Percentiles rank a stretch among this genome's conserved stretches.
These are phyloP conservation scores for Trametopsis cervina DNA, from an alignment of 768 basidiomycete species.

Conservation along the genomic window DNA sequence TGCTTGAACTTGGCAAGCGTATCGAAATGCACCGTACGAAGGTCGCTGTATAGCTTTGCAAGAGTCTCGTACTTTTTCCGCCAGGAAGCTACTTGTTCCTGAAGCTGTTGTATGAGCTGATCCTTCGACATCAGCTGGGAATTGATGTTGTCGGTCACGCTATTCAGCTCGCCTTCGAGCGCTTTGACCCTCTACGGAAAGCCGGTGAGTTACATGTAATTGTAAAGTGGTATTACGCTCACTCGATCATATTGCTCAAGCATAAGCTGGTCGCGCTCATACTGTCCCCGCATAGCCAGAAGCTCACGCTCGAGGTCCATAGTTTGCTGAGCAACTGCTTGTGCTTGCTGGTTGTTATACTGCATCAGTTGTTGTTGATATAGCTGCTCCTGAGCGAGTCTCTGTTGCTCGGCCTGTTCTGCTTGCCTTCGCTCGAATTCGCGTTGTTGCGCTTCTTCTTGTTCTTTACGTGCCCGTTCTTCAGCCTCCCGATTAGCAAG, in stretches of 20 bases:
- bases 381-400: conserved; percentile 84
- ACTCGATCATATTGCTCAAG: conserved; percentile 96
- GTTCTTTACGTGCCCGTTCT: conserved; percentile 70
- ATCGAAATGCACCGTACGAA: conserved; percentile 94
- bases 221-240: conserved; percentile 30
- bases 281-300: conserved; percentile 91
- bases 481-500: conserved; percentile 75
- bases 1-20: conserved; percentile 97
- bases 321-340: conserved; percentile 67
- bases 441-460: conserved; percentile 69
- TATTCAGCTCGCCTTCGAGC: conserved; percentile 81
- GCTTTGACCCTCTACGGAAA: conserved; percentile 97
- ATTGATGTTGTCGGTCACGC: conserved; percentile 67
- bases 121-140: conserved; percentile 90
- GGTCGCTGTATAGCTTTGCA: conserved; percentile 97
- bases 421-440: conserved; percentile 89
- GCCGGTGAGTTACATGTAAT: background rate
- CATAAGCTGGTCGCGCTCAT: conserved; percentile 95
- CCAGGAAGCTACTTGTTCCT: conserved; percentile 96
- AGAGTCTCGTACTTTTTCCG: conserved; percentile 98
- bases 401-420: conserved; percentile 83
- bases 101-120: conserved; percentile 89
- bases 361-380: conserved; percentile 78
- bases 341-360: conserved; percentile 67
- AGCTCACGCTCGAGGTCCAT: conserved; percentile 86